A percentile compares a stretch with the other conserved stretches of the same genome.
phyloP scores from a whole-genome alignment of 257 asterid species.

The Rehmannia glutinosa region DNA sequence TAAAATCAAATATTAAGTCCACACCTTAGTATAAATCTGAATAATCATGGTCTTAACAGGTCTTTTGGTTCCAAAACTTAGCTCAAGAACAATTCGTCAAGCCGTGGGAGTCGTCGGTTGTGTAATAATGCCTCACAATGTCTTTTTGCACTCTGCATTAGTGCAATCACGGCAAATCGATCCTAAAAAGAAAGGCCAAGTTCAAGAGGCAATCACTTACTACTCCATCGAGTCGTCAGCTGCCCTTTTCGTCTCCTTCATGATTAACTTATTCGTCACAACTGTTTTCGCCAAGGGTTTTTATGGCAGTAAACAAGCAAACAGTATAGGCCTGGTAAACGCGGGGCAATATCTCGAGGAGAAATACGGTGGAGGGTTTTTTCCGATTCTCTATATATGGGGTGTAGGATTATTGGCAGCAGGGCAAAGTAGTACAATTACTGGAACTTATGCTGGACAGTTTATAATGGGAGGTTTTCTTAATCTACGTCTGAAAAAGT shows the following conservation, averaged over 20 bases:
- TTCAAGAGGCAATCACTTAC: constrained; percentile 85
- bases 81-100: constrained; percentile 91
- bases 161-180: constrained; percentile 90
- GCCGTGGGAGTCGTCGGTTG: constrained; percentile 99
- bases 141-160: constrained; percentile 90
- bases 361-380: constrained; percentile 86
- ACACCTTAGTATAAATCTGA: neutral
- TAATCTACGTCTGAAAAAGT: constrained; percentile 82
- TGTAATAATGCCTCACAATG: constrained; percentile 99
- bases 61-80: constrained; percentile 77
- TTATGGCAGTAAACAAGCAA: constrained; percentile 74
- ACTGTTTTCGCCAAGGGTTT: constrained; percentile 95
- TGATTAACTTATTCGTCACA: constrained; percentile 88
- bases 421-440: constrained; percentile 95
- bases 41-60: constrained; percentile 39
- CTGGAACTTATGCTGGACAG: constrained; percentile 98
- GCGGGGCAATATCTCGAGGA: constrained; percentile 94
- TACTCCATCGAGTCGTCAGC: constrained; percentile 79
- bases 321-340: constrained; percentile 76
- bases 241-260: constrained; percentile 83
- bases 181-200: constrained; percentile 68
- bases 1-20: neutral
- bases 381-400: constrained; percentile 96
- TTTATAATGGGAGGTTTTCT: constrained; percentile 99
- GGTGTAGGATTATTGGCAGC: constrained; percentile 97